phyloP scores from a whole-genome alignment of 2,329 filamentous ascomycete genomes.

The Aspergillus vadensis region DNA sequence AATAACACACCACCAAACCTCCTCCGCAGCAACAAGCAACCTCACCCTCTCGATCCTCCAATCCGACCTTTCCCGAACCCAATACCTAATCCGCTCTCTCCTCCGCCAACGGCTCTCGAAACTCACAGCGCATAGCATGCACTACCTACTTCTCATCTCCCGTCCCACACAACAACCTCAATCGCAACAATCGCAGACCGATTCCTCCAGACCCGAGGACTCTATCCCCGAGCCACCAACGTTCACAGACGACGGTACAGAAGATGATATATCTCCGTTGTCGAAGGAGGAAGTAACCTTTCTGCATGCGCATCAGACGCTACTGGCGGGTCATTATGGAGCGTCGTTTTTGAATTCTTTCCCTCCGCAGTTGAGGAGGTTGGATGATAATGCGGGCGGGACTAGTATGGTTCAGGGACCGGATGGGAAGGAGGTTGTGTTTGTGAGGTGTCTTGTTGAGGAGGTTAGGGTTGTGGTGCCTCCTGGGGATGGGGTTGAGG shows the following conservation, averaged over 20 bases:
- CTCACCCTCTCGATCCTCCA: conserved; percentile 93
- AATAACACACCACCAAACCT: conserved; percentile 12
- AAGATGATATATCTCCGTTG: conserved; percentile 58
- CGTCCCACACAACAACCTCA: not conserved
- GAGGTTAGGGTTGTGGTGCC: conserved; percentile 50
- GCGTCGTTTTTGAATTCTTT: conserved; percentile 83
- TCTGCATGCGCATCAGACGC: conserved; percentile 77
- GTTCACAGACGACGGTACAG: not conserved
- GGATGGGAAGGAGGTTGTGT: conserved; percentile 80
- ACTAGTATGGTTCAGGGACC: conserved; percentile 91
- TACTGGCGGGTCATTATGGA: conserved; percentile 82
- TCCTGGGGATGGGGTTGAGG: conserved; percentile 32
- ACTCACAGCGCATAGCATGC: conserved; percentile 56
- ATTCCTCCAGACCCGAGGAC: conserved; percentile 30
- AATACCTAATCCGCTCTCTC: conserved; percentile 83
- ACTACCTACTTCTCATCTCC: conserved; percentile 40
- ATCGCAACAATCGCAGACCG: conserved; percentile 21
- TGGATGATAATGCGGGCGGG: conserved; percentile 88
- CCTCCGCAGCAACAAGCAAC: conserved; percentile 56
- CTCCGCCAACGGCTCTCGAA: conserved; percentile 85
- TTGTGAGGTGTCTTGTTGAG: conserved; percentile 62
- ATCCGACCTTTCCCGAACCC: conserved; percentile 92
- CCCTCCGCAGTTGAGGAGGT: conserved; percentile 72
- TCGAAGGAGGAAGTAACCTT: conserved; percentile 79
- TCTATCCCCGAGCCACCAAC: conserved; percentile 34